Evolutionary conservation across 257 asterid species (phyloP).

Genomic region (Schizonepeta tenuifolia): DNA sequence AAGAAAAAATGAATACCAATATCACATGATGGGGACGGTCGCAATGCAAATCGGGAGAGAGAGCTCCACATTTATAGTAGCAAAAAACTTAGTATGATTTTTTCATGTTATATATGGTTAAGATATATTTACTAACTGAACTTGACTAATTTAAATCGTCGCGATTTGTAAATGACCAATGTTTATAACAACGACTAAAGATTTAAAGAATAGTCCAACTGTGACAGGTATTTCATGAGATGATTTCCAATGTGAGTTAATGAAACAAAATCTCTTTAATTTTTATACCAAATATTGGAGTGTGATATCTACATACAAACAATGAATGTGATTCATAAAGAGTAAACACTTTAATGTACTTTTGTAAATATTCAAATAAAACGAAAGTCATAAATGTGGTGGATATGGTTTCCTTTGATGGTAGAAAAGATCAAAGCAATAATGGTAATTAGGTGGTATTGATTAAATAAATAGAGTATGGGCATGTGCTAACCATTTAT

Average conservation of each 20-base stretch:
- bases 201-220: too few species aligned
- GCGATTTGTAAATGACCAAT: too few species aligned
- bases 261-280: neutral
- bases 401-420: neutral
- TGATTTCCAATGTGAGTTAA: neutral
- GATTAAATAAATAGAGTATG: neutral
- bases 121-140: too few species aligned
- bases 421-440: neutral
- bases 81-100: too few species aligned
- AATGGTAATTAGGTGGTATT: neutral
- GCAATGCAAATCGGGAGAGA: too few species aligned
- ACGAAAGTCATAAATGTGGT: conserved; percentile 12
- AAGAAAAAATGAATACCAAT: too few species aligned
- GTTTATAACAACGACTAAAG: too few species aligned
- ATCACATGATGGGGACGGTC: too few species aligned
- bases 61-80: too few species aligned
- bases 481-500: neutral
- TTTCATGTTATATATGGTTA: too few species aligned
- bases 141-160: too few species aligned
- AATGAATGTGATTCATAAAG: neutral
- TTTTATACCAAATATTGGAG: neutral
- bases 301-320: neutral
- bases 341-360: neutral
- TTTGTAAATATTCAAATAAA: neutral
- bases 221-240: too few species aligned